phyloP scores from a whole-genome alignment of 768 basidiomycete genomes.

The Mycena leptocephala region DNA sequence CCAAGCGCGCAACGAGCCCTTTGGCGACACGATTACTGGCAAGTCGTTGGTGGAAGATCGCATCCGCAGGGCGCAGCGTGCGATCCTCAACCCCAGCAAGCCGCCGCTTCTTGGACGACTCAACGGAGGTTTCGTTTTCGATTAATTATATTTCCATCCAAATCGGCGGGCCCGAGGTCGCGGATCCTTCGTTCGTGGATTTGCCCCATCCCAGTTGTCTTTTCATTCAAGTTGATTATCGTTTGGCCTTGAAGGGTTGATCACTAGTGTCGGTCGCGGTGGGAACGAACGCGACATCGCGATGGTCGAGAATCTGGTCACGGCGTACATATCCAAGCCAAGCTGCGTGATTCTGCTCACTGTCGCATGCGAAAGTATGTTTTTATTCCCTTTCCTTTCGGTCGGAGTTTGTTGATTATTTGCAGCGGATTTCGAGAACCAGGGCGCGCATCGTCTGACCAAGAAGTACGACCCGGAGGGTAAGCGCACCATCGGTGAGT shows the following conservation, averaged over 20 bases:
- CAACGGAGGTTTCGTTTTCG: slow-evolving; percentile 62
- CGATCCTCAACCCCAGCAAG: slow-evolving; percentile 73
- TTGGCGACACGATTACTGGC: slow-evolving; percentile 66
- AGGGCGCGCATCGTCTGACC: slow-evolving; percentile 80
- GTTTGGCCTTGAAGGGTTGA: slow-evolving; percentile 58
- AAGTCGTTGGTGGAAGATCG: slow-evolving; percentile 75
- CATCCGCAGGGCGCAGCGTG: slow-evolving; percentile 76
- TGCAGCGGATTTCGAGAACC: slow-evolving; percentile 86
- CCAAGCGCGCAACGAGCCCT: slow-evolving; percentile 56
- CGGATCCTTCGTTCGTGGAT: slow-evolving; percentile 78
- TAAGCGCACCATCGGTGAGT: slow-evolving; percentile 78
- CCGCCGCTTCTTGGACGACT: slow-evolving; percentile 59
- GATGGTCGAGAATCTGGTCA: slow-evolving; percentile 72
- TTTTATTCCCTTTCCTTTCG: neutral
- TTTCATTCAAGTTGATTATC: slow-evolving; percentile 30
- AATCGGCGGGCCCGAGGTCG: slow-evolving; percentile 73
- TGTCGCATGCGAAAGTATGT: slow-evolving; percentile 77
- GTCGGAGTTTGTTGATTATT: neutral
- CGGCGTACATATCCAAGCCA: slow-evolving; percentile 71
- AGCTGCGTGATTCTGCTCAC: slow-evolving; percentile 77
- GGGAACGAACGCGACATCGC: slow-evolving; percentile 72
- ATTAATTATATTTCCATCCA: slow-evolving; percentile 70
- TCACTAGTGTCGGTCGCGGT: slow-evolving; percentile 67
- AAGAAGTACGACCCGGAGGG: slow-evolving; percentile 74
- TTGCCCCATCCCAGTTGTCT: slow-evolving; percentile 56